A percentile compares a stretch with the other conserved stretches of the same genome.
Evolutionary conservation across 257 asterid species (phyloP).

Genomic region (Ballota nigra): DNA sequence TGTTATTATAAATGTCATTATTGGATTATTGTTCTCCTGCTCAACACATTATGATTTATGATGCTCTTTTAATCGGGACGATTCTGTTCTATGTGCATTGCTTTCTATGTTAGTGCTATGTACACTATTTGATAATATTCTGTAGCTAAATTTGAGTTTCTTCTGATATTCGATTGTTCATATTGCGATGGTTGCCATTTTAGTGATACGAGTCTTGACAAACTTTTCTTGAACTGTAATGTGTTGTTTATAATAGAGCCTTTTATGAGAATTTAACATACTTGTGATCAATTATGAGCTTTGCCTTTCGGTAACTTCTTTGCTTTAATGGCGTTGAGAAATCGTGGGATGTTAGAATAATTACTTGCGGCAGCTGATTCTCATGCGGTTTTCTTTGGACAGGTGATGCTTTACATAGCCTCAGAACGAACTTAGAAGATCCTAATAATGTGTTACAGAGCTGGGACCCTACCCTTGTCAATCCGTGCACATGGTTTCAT

Average conservation of each 20-base stretch:
- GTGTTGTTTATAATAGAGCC: not conserved
- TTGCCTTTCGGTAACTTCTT: not conserved
- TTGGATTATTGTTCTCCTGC: not conserved
- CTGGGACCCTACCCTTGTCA: constrained; percentile 99
- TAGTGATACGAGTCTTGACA: not conserved
- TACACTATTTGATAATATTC: not conserved
- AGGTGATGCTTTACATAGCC: constrained; percentile 96
- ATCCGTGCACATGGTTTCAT: constrained; percentile 99
- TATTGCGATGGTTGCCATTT: not conserved
- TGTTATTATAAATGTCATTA: constrained; percentile 7
- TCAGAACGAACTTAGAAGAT: constrained; percentile 73
- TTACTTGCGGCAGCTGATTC: constrained; percentile 15
- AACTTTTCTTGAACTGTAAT: constrained; percentile 1
- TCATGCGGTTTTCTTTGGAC: constrained; percentile 17
- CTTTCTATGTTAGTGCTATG: not conserved
- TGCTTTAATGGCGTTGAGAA: constrained; percentile 1
- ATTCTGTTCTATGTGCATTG: not conserved
- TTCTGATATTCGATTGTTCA: not conserved
- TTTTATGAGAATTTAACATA: not conserved
- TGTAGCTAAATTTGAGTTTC: not conserved
- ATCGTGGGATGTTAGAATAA: not conserved
- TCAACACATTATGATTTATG: not conserved
- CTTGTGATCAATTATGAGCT: not conserved
- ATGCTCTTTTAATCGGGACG: not conserved
- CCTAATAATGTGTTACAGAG: constrained; percentile 96